phyloP scores from a whole-genome alignment of 2,329 filamentous ascomycete species.

The Lecanicillium sp. region DNA sequence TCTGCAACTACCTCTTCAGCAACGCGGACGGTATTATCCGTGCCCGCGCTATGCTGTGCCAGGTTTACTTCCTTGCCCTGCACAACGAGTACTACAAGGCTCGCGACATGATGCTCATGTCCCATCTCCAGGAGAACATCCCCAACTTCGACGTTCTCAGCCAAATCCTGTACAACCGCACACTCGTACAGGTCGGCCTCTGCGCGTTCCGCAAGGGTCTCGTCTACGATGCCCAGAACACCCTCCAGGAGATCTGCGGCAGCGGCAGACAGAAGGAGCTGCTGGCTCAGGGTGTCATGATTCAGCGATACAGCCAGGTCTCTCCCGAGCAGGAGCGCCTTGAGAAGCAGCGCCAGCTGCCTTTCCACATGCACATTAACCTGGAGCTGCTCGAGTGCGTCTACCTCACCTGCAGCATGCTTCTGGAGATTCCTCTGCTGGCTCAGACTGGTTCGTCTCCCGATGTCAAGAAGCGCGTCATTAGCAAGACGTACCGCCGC shows the following conservation, averaged over 20 bases:
- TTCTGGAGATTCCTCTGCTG: conserved; percentile 93
- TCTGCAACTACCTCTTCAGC: conserved; percentile 92
- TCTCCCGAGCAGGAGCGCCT: conserved; percentile 96
- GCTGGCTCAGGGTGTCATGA: conserved; percentile 94
- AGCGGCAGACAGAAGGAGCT: conserved; percentile 97
- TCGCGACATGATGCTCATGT: conserved; percentile 99
- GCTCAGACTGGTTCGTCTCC: conserved; percentile 95
- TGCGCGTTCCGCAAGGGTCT: conserved; percentile 97
- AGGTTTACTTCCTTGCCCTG: conserved; percentile 96
- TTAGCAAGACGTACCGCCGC: conserved; percentile 98
- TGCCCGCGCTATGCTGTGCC: conserved; percentile 93
- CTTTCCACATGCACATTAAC: conserved; percentile 99
- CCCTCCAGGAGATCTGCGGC: conserved; percentile 95
- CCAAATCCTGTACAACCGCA: conserved; percentile 98
- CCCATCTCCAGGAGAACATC: conserved; percentile 95
- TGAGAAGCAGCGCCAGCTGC: conserved; percentile 93
- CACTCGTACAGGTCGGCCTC: conserved; percentile 92
- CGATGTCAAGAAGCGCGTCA: conserved; percentile 93
- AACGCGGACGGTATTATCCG: conserved; percentile 94
- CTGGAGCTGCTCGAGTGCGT: conserved; percentile 96
- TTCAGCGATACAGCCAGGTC: conserved; percentile 93
- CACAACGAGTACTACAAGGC: conserved; percentile 98
- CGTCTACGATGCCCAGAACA: conserved; percentile 95
- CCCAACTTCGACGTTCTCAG: conserved; percentile 93
- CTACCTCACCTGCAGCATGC: conserved; percentile 98